These are phyloP conservation scores for Phytopythium litorale DNA, from an alignment of 352 stramenopile species.

Conservation along the genomic window DNA sequence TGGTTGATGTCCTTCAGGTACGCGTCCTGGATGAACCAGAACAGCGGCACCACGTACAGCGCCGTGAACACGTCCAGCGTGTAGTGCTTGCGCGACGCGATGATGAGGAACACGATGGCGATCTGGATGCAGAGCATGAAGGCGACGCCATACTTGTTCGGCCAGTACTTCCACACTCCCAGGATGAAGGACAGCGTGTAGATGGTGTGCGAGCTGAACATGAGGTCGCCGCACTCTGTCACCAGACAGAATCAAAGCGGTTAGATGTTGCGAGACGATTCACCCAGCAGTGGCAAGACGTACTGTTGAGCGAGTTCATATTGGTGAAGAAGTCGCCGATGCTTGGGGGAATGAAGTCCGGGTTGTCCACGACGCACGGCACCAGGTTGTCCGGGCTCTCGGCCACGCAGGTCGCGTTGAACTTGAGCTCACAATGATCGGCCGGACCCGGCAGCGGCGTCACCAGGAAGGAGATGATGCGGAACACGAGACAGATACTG, in stretches of 20 bases:
- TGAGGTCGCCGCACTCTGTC: slow-evolving; percentile 81
- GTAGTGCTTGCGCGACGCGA: slow-evolving; percentile 90
- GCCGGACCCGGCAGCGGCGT: slow-evolving; percentile 66
- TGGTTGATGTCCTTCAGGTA: slow-evolving; percentile 82
- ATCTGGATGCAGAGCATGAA: slow-evolving; percentile 78
- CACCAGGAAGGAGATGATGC: slow-evolving; percentile 80
- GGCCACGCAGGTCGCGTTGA: slow-evolving; percentile 50
- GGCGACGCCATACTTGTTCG: slow-evolving; percentile 65
- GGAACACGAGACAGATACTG: slow-evolving; percentile 67
- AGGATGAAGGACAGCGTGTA: slow-evolving; percentile 89
- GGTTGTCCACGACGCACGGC: slow-evolving; percentile 63
- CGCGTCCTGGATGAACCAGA: slow-evolving; percentile 79
- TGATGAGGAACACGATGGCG: slow-evolving; percentile 84
- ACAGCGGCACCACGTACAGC: slow-evolving; percentile 85
- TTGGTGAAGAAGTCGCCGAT: slow-evolving; percentile 55
- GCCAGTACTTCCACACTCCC: slow-evolving; percentile 86
- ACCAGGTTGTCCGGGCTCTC: slow-evolving; percentile 46
- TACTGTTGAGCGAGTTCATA: slow-evolving; percentile 68
- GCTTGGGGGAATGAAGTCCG: slow-evolving; percentile 62
- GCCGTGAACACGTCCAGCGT: slow-evolving; percentile 87
- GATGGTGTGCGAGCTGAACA: slow-evolving; percentile 93
- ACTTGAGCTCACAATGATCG: slow-evolving; percentile 71
- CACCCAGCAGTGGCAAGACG: not conserved
- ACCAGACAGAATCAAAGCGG: not conserved
- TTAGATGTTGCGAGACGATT: not conserved